Evolutionary conservation across 1,139 yeast species (phyloP).

Genomic region (Kodamaea sp.): DNA sequence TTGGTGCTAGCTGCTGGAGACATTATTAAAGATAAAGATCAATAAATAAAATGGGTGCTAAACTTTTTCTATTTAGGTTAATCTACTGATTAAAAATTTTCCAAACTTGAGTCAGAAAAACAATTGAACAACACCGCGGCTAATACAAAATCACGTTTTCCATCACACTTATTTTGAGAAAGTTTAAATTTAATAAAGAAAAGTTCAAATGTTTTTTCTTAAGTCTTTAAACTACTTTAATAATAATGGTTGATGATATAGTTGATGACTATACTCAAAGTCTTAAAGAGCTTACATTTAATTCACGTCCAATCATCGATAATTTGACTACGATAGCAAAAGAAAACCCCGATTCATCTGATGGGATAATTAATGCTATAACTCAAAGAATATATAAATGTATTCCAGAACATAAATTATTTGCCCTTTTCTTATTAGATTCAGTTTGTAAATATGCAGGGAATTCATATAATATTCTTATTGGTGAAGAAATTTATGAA

Average conservation of each 20-base stretch:
- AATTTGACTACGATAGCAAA: conserved; percentile 83
- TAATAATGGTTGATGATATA: conserved; percentile 5
- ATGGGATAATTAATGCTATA: conserved; percentile 71
- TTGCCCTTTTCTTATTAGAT: conserved; percentile 78
- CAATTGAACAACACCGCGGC: conserved; percentile 15
- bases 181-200: conserved; percentile 1
- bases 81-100: conserved; percentile 3
- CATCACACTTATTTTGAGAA: conserved; percentile 2
- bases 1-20: conserved; percentile 46
- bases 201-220: conserved; percentile 5
- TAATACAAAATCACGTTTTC: conserved; percentile 7
- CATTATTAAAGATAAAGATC: conserved; percentile 26
- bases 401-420: conserved; percentile 79
- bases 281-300: conserved; percentile 74
- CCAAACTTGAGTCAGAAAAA: conserved; percentile 7
- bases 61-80: conserved; percentile 4
- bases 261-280: conserved; percentile 61
- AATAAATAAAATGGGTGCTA: conserved; percentile 4
- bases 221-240: conserved; percentile 11
- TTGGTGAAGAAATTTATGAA: conserved; percentile 63
- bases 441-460: conserved; percentile 94
- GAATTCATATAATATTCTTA: conserved; percentile 74
- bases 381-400: conserved; percentile 52
- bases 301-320: conserved; percentile 85
- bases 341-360: conserved; percentile 75